Percentiles rank a stretch among this genome's conserved stretches.
phyloP scores from a whole-genome alignment of 495 filamentous ascomycete genomes.

The Amphirosellinia nigrospora region DNA sequence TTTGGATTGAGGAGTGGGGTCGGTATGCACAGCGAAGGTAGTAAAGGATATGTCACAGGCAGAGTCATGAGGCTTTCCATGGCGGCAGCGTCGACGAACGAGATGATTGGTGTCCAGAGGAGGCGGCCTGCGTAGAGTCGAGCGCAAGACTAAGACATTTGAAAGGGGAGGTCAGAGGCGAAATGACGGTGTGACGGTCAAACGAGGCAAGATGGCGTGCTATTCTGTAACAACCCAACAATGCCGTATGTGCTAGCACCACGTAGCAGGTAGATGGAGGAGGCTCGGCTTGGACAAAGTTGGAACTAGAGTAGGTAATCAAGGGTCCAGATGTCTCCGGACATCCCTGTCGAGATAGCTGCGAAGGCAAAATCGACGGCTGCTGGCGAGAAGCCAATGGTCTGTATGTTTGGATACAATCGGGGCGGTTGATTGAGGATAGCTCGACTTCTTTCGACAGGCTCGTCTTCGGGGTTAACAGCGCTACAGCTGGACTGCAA shows the following conservation, averaged over 20 bases:
- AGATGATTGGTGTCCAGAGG: not conserved
- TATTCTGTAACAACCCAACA: slow-evolving; percentile 10
- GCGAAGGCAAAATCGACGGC: not conserved
- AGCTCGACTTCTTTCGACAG: not conserved
- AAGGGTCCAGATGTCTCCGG: slow-evolving; percentile 2
- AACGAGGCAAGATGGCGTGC: slow-evolving; percentile 25
- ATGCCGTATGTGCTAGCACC: not conserved
- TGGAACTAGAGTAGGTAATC: not conserved
- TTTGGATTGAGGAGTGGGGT: not conserved
- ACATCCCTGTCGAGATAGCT: slow-evolving; percentile 11
- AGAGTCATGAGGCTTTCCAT: slow-evolving; percentile 25
- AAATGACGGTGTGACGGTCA: slow-evolving; percentile 22
- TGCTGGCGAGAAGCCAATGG: not conserved
- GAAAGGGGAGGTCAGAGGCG: slow-evolving; percentile 1
- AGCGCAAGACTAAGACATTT: slow-evolving; percentile 9
- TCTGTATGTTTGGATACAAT: not conserved
- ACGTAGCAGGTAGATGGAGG: not conserved
- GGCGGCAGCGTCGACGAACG: slow-evolving; percentile 6
- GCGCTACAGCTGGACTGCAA: not conserved
- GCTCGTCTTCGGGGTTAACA: not conserved
- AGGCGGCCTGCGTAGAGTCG: not conserved
- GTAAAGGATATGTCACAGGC: not conserved
- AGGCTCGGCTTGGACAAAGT: not conserved
- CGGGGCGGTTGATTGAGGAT: not conserved
- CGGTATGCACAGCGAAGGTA: slow-evolving; percentile 4